Conservation (phyloP, 2,329 filamentous ascomycete species). For the Hymenoscyphus linearis region DNA sequence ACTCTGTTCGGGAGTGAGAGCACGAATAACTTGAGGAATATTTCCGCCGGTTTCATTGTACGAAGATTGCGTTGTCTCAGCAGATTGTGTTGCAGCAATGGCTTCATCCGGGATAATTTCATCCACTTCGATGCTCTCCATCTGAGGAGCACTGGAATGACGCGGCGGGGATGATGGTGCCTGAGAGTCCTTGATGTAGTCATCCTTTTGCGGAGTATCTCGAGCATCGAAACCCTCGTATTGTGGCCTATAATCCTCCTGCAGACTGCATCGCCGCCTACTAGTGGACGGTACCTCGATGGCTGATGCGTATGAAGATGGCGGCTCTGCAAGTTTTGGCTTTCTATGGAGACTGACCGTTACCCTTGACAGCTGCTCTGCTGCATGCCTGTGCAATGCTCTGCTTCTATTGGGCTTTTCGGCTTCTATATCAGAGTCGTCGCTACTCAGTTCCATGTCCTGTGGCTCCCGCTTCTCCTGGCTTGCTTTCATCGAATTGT, state of each 20-base stretch:
- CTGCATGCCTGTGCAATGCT: background rate
- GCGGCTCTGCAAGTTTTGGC: conserved; percentile 5
- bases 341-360: background rate
- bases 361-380: background rate
- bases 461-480: conserved; percentile 22
- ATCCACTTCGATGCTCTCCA: background rate
- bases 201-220: conserved; percentile 24
- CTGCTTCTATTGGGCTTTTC: conserved; percentile 1
- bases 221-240: conserved; percentile 23
- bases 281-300: conserved; percentile 22
- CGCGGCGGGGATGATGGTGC: background rate
- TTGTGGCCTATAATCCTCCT: conserved; percentile 28
- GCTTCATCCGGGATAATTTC: background rate
- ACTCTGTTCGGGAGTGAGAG: background rate
- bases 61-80: background rate
- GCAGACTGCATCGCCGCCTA: conserved; percentile 17
- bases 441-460: conserved; percentile 11
- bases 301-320: conserved; percentile 5
- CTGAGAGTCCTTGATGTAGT: conserved; percentile 23
- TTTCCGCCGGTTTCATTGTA: background rate
- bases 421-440: conserved; percentile 24
- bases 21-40: background rate
- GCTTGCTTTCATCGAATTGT: conserved; percentile 28
- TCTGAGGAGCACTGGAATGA: background rate
- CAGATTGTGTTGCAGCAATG: background rate